Base-by-base conservation (phyloP, 257 asterid species). In the Nicotiana attenuata region DNA sequence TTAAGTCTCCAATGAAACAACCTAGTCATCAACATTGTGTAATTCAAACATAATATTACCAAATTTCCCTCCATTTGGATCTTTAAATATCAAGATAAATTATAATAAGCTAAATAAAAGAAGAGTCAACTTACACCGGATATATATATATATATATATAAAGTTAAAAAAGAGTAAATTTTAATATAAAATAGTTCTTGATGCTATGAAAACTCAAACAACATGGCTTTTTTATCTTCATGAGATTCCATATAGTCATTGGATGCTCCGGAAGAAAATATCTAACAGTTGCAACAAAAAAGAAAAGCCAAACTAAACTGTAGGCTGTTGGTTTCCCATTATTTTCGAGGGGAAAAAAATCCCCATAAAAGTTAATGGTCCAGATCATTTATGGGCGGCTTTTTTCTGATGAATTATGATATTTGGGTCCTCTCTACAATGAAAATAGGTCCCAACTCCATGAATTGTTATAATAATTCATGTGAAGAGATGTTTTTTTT, bases 351-450 rank as follows among this genome's bases (percentile, higher is more conserved):
- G 26, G 9, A 24, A 22, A 73, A 47, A 11, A 26, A 35, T 26
- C 17, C 76, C 61, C 17, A 35, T 1, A 20, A 45, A 81, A 65
- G 52, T 24, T 69, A 53, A 79, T 85, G 88, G 87, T 55, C 90
- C 87, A 81, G 13, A 14, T 41, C 66, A 82, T 81, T 84, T 47
- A 82, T 65, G 67, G 78, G 29, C 5, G 17, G 3, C 41, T 52
- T 61, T 67, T 77, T 13, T 35, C 5, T 29, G 65, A 33, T 50
- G 61, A 28, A 61, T 55, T 67, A 47, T 80, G 82, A 57, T 65
- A 52, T 67, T 47, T 33, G 81, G 84, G 86, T 63, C 84, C 84
- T 81, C 28, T 77, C 65, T 76, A 83, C 85, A 76, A 82, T 78
- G 77, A 85, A 81, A 55, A 28, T 53, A 52, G 16, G 85, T 87